Conservation (phyloP, 768 basidiomycete genomes). For the Suillus plorans region DNA sequence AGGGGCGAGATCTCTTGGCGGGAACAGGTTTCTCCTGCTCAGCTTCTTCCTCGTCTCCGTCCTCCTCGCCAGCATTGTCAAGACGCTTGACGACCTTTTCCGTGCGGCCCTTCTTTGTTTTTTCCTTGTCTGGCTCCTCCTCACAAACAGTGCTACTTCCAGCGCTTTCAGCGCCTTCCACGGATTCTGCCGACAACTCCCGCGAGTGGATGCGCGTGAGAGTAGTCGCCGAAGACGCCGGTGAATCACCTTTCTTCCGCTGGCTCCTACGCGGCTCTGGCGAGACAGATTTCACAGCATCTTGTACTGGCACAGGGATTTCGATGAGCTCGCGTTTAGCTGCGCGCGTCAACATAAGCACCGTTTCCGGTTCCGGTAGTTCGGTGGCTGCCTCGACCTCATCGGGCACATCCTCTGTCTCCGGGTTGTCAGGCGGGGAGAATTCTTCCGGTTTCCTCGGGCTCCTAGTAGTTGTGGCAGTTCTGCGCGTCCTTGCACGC, state of each 20-base stretch:
- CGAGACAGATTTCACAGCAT: conserved; percentile 13
- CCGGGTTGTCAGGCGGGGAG: conserved; percentile 7
- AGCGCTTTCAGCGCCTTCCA: conserved; percentile 27
- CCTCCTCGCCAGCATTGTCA: conserved; percentile 13
- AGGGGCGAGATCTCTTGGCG: conserved; percentile 20
- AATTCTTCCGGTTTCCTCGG: conserved; percentile 7
- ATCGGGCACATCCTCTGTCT: conserved; percentile 4
- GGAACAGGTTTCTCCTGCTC: conserved; percentile 12
- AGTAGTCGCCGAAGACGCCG: conserved; percentile 28
- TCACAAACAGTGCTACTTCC: conserved; percentile 35
- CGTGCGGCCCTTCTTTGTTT: conserved; percentile 15
- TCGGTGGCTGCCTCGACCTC: not conserved
- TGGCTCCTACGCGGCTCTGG: conserved; percentile 26
- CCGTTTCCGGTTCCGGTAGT: conserved; percentile 8
- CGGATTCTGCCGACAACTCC: conserved; percentile 24
- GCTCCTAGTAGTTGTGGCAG: conserved; percentile 10
- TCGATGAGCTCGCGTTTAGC: conserved; percentile 25
- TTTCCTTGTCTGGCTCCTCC: conserved; percentile 26
- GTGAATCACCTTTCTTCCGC: conserved; percentile 31
- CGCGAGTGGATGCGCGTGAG: conserved; percentile 30
- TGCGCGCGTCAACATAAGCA: conserved; percentile 6
- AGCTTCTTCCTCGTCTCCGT: conserved; percentile 16
- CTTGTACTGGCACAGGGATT: conserved; percentile 13
- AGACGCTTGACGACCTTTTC: not conserved
- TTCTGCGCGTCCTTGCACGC: conserved; percentile 29